phyloP scores from a whole-genome alignment of 2,329 filamentous ascomycete genomes.

The Beauveria pseudobassiana region DNA sequence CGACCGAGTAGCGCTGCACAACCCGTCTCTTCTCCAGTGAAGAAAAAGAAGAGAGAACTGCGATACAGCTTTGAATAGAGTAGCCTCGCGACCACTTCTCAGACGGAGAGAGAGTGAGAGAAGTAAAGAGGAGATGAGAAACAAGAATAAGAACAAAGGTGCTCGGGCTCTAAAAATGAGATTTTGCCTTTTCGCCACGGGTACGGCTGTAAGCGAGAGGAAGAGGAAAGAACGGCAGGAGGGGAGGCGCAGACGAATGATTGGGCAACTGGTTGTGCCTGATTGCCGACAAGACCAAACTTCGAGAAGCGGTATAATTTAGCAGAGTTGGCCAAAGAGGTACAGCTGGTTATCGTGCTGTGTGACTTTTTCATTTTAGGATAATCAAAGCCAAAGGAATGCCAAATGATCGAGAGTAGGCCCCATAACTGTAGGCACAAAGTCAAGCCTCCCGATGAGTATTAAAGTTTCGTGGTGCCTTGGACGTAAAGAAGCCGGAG shows the following conservation, averaged over 20 bases:
- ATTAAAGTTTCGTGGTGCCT: conserved; percentile 6
- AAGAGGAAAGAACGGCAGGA: background rate
- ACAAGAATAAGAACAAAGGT: background rate
- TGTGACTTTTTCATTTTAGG: background rate
- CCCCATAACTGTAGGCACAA: background rate
- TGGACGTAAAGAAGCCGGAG: background rate
- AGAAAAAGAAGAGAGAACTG: background rate
- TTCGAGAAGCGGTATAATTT: background rate
- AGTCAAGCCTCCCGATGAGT: background rate
- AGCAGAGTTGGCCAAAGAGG: background rate
- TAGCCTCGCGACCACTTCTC: background rate
- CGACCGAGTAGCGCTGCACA: background rate
- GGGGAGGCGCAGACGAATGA: background rate
- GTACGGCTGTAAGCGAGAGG: background rate
- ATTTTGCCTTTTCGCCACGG: background rate
- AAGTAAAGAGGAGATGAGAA: background rate
- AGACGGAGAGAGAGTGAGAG: too few relatives aligned
- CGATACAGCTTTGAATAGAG: background rate
- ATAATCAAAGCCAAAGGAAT: background rate
- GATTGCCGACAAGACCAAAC: background rate
- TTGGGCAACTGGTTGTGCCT: background rate
- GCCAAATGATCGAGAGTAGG: conserved; percentile 3
- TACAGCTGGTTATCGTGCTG: background rate
- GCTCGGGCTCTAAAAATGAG: background rate
- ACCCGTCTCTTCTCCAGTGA: background rate